These are phyloP conservation scores for Ogataea pini DNA, from an alignment of 805 yeast species.

Conservation along the genomic window DNA sequence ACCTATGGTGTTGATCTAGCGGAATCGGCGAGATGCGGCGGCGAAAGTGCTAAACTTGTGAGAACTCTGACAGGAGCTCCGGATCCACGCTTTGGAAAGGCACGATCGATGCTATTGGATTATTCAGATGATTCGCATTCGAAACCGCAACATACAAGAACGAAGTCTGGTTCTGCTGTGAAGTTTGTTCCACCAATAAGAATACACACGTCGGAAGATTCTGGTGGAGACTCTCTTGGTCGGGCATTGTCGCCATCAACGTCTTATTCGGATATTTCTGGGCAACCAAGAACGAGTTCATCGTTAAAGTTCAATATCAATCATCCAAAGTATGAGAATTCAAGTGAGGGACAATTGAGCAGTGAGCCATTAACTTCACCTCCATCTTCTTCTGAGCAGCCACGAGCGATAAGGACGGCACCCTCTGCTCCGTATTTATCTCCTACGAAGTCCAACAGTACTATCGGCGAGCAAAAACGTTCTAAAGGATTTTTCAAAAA, in stretches of 20 bases:
- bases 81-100: slow-evolving; percentile 27
- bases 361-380: not conserved
- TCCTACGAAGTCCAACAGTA: slow-evolving; percentile 5
- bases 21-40: slow-evolving; percentile 38
- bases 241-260: slow-evolving; percentile 6
- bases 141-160: not conserved
- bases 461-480: slow-evolving; percentile 1
- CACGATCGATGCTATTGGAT: slow-evolving; percentile 35
- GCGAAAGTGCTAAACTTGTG: slow-evolving; percentile 41
- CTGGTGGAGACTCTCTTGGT: not conserved
- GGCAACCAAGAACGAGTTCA: slow-evolving; percentile 23
- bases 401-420: not conserved
- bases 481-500: slow-evolving; percentile 22
- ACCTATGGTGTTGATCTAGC: slow-evolving; percentile 37
- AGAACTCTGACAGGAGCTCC: slow-evolving; percentile 45
- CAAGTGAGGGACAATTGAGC: not conserved
- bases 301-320: slow-evolving; percentile 26
- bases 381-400: slow-evolving; percentile 7
- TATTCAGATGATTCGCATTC: slow-evolving; percentile 5
- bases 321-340: slow-evolving; percentile 23
- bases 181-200: slow-evolving; percentile 16
- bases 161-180: not conserved
- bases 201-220: slow-evolving; percentile 7
- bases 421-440: slow-evolving; percentile 3
- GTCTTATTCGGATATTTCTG: slow-evolving; percentile 15